Conservation (phyloP, 2,329 filamentous ascomycete genomes). For the Calonectria pteridis region DNA sequence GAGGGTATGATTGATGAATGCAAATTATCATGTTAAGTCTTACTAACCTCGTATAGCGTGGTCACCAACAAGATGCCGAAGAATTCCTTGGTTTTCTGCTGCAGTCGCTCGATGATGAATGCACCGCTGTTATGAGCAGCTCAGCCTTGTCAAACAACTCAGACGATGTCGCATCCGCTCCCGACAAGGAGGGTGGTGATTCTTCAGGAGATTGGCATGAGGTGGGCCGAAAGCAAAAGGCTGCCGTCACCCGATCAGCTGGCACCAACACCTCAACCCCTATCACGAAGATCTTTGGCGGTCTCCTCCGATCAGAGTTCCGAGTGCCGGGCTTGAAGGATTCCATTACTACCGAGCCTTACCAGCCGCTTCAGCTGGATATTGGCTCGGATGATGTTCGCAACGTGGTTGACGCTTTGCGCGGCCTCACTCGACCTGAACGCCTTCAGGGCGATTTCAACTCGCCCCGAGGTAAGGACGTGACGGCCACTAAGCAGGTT, state of each 20-base stretch:
- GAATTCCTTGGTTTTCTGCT: conserved; percentile 95
- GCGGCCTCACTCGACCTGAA: conserved; percentile 85
- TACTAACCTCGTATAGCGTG: conserved; percentile 68
- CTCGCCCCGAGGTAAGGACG: conserved; percentile 80
- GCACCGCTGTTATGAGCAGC: conserved; percentile 75
- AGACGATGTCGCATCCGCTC: conserved; percentile 41
- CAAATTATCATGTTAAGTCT: neutral
- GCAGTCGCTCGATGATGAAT: conserved; percentile 94
- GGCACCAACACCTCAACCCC: conserved; percentile 83
- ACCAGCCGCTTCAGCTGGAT: conserved; percentile 93
- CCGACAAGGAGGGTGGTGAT: conserved; percentile 46
- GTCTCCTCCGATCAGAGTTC: conserved; percentile 89
- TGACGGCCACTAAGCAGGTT: conserved; percentile 90
- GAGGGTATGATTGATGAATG: conserved; percentile 71
- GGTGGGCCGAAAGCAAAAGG: conserved; percentile 91
- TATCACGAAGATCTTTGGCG: conserved; percentile 94
- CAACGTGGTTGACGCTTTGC: conserved; percentile 93
- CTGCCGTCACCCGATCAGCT: conserved; percentile 87
- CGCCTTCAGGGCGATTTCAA: conserved; percentile 87
- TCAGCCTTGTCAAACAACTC: conserved; percentile 48
- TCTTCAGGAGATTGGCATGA: conserved; percentile 80
- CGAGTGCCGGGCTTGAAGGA: conserved; percentile 88
- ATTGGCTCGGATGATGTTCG: conserved; percentile 89
- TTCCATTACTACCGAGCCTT: conserved; percentile 93
- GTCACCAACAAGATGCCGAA: conserved; percentile 97